Conservation (phyloP, 2,329 filamentous ascomycete species). For the Aspergillus amoenus region DNA sequence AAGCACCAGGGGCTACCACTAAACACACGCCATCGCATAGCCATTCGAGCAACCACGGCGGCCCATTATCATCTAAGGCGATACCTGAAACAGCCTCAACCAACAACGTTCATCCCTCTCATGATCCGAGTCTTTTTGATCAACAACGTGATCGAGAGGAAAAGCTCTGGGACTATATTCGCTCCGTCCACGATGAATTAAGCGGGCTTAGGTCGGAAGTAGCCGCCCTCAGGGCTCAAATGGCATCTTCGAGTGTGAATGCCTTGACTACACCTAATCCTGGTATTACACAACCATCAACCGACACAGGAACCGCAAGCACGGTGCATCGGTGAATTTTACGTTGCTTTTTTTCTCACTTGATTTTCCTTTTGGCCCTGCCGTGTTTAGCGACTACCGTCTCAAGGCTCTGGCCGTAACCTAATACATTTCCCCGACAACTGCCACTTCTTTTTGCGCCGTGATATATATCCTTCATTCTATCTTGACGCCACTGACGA, state of each 20-base stretch:
- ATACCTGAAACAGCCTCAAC: slow-evolving; percentile 26
- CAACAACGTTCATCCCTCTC: slow-evolving; percentile 19
- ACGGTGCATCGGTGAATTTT: slow-evolving; percentile 20
- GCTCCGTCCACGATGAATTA: slow-evolving; percentile 43
- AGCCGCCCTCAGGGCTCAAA: slow-evolving; percentile 39
- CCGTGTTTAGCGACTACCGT: background rate
- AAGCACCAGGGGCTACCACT: slow-evolving; percentile 30
- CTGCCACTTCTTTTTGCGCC: slow-evolving; percentile 6
- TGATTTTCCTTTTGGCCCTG: background rate
- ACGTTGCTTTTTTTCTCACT: background rate
- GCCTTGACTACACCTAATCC: slow-evolving; percentile 17
- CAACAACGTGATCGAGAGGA: slow-evolving; percentile 36
- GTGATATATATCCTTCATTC: slow-evolving; percentile 11
- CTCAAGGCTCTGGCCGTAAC: background rate
- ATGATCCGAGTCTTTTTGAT: slow-evolving; percentile 29
- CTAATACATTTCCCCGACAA: slow-evolving; percentile 7
- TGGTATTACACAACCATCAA: slow-evolving; percentile 15
- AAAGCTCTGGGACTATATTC: slow-evolving; percentile 46
- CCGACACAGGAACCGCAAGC: slow-evolving; percentile 12
- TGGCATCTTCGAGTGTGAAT: slow-evolving; percentile 33
- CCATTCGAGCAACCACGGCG: slow-evolving; percentile 36
- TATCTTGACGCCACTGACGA: slow-evolving; percentile 10
- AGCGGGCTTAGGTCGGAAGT: slow-evolving; percentile 43
- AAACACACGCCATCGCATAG: slow-evolving; percentile 38
- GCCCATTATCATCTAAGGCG: slow-evolving; percentile 26